Conservation (phyloP, 768 basidiomycete species). For the Suillus paluster region DNA sequence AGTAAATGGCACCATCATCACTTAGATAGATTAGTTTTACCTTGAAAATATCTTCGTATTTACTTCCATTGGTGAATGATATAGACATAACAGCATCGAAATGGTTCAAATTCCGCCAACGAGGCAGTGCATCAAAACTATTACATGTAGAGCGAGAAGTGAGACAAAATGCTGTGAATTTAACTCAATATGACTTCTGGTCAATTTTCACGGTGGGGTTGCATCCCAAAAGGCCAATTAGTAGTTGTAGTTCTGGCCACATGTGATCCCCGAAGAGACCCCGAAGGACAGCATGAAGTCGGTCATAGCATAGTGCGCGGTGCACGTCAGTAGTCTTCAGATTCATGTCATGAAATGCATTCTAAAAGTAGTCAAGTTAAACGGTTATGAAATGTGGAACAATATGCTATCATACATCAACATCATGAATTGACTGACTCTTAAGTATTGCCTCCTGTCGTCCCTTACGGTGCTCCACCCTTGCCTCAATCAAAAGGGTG, state of each 20-base stretch:
- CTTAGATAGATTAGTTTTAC: background rate
- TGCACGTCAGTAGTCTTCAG: slow-evolving; percentile 35
- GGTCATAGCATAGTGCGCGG: slow-evolving; percentile 39
- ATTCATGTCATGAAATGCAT: slow-evolving; percentile 41
- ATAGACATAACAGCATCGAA: slow-evolving; percentile 22
- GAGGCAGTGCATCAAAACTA: slow-evolving; percentile 8
- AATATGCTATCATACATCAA: slow-evolving; percentile 16
- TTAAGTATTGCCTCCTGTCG: slow-evolving; percentile 22
- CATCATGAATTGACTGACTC: slow-evolving; percentile 13
- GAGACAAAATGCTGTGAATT: background rate
- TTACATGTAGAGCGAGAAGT: too few species aligned
- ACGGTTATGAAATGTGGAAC: background rate
- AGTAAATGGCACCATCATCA: too few species aligned
- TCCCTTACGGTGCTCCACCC: slow-evolving; percentile 12
- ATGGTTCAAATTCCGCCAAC: slow-evolving; percentile 11
- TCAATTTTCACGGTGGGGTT: slow-evolving; percentile 11
- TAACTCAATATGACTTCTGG: slow-evolving; percentile 19
- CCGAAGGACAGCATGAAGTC: slow-evolving; percentile 38
- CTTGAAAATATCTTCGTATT: slow-evolving; percentile 41
- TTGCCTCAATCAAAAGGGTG: slow-evolving; percentile 11
- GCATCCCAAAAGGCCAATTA: slow-evolving; percentile 19
- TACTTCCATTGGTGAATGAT: slow-evolving; percentile 39
- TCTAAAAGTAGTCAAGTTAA: background rate
- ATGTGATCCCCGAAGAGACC: slow-evolving; percentile 41
- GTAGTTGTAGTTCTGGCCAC: slow-evolving; percentile 24